Conservation (phyloP, 345 rosid genomes). For the Syzygium oleosum region DNA sequence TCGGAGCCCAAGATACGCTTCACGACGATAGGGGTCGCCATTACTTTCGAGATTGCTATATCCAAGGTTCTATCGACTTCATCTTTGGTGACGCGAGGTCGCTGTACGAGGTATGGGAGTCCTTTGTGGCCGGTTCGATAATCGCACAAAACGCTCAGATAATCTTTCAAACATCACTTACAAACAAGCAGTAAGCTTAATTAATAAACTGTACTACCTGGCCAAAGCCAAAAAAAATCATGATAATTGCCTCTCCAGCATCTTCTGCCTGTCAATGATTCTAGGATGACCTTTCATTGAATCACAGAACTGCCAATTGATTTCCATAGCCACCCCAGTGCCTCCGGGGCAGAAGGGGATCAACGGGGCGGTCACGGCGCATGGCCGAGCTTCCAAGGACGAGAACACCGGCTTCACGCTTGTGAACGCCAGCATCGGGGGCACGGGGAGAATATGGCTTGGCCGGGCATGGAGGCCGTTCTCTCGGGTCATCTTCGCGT, state of each 20-base stretch:
- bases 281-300: not conserved
- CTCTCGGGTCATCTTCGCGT: constrained; percentile 64
- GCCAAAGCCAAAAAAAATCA: no score
- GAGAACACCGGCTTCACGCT: constrained; percentile 74
- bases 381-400: constrained; percentile 61
- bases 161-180: no score
- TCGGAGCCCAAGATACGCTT: constrained; percentile 96
- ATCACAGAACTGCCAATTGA: constrained; percentile 49
- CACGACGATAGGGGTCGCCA: constrained; percentile 90
- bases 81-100: constrained; percentile 83
- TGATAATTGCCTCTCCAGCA: not conserved
- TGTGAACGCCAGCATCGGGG: constrained; percentile 59
- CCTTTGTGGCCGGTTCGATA: not conserved
- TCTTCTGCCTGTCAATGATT: not conserved
- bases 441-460: constrained; percentile 78
- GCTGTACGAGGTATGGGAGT: constrained; percentile 46
- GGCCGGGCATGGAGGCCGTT: constrained; percentile 93
- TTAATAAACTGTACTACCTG: no score
- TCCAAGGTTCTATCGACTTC: constrained; percentile 96
- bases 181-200: no score
- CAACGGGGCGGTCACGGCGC: constrained; percentile 83
- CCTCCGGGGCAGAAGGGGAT: constrained; percentile 47
- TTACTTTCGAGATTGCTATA: constrained; percentile 80
- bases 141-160: no score
- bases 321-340: constrained; percentile 73